phyloP scores from a whole-genome alignment of 306 rosid genomes.

The Clitoria ternatea region DNA sequence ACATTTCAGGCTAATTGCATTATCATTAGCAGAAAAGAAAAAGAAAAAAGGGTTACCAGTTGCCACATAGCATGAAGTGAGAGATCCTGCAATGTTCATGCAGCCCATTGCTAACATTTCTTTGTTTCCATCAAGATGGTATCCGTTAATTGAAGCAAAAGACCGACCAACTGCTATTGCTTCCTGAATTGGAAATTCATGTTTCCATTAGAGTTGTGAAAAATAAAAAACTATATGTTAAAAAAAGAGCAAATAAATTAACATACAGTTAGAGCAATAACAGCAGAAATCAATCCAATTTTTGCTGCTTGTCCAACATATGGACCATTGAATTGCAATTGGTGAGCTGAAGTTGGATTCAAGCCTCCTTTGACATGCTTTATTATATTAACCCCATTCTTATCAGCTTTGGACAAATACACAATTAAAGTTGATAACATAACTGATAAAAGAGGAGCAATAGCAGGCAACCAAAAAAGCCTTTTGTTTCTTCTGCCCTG shows the following conservation, averaged over 20 bases:
- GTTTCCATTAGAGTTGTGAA: neutral
- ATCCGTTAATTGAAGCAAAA: constrained; percentile 77
- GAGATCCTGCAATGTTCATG: constrained; percentile 84
- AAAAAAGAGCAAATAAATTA: neutral
- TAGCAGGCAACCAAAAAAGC: constrained; percentile 79
- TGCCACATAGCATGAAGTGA: constrained; percentile 84
- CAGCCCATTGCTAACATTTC: constrained; percentile 94
- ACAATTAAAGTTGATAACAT: constrained; percentile 74
- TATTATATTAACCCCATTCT: constrained; percentile 75
- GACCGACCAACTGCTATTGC: constrained; percentile 95
- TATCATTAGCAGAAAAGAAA: neutral
- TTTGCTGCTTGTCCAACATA: constrained; percentile 69
- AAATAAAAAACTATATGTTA: neutral
- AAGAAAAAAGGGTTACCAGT: constrained; percentile 47
- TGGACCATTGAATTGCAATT: constrained; percentile 56
- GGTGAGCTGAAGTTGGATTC: constrained; percentile 67
- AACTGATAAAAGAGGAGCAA: constrained; percentile 77
- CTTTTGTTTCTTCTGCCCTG: constrained; percentile 84
- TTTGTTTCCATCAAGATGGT: constrained; percentile 85
- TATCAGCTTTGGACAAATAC: constrained; percentile 64
- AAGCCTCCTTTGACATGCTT: constrained; percentile 64
- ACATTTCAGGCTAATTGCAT: neutral
- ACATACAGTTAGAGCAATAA: constrained; percentile 83
- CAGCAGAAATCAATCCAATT: constrained; percentile 65
- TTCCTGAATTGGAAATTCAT: constrained; percentile 29